phyloP scores from a whole-genome alignment of 768 basidiomycete genomes.

The Auricularia heimuer region DNA sequence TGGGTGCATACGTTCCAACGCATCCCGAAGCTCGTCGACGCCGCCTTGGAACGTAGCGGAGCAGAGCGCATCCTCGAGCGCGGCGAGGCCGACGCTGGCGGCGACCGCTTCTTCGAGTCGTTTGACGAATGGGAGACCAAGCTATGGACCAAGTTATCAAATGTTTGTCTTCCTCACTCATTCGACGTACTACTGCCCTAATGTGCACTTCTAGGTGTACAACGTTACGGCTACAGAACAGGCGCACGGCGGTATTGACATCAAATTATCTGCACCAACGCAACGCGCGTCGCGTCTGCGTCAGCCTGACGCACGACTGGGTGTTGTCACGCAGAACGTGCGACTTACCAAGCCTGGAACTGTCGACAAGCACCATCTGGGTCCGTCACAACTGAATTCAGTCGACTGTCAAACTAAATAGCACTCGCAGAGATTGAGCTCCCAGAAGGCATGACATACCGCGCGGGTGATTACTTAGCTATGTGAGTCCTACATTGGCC shows the following conservation, averaged over 20 bases:
- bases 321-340: slow-evolving; percentile 30
- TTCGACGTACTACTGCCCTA: too few relatives aligned
- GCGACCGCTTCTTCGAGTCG: slow-evolving; percentile 31
- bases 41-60: slow-evolving; percentile 25
- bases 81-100: slow-evolving; percentile 34
- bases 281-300: slow-evolving; percentile 26
- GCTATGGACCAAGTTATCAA: slow-evolving; percentile 29
- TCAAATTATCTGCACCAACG: slow-evolving; percentile 21
- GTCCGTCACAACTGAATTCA: slow-evolving; percentile 11
- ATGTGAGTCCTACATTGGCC: slow-evolving; percentile 21
- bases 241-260: slow-evolving; percentile 15
- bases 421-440: slow-evolving; percentile 27
- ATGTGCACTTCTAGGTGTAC: not conserved
- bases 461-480: slow-evolving; percentile 39
- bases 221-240: slow-evolving; percentile 10
- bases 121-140: slow-evolving; percentile 35
- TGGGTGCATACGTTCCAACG: slow-evolving; percentile 40
- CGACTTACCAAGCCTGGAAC: slow-evolving; percentile 30
- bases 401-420: not conserved
- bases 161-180: not conserved
- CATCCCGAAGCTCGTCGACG: slow-evolving; percentile 33
- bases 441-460: slow-evolving; percentile 28
- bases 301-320: slow-evolving; percentile 29
- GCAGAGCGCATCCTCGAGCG: slow-evolving; percentile 27
- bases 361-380: slow-evolving; percentile 34